Base-by-base conservation (phyloP, 805 yeast species). In the Schwanniomyces vanrijiae region DNA sequence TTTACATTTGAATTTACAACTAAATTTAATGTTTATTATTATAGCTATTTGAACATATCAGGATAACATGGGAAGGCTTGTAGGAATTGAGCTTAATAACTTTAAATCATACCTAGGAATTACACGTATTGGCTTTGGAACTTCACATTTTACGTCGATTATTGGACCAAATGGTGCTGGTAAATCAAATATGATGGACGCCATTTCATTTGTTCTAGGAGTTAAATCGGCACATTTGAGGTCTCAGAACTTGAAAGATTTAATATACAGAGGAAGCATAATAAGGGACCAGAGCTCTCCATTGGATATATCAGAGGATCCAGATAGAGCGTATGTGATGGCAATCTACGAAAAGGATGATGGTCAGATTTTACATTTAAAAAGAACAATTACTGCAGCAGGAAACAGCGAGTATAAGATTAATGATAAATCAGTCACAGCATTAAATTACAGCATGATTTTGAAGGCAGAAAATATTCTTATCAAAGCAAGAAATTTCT, bases 151-250 rank as follows among this genome's bases (percentile, higher is more conserved):
- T 71, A 89, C 96, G 1, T 85, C 96, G 39, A 88, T 94, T 51
- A 88, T 94, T 48, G 99, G 99, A 1, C 98, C 98, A n/a, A 94
- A 94, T 75, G 99, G 99, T 28, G 87, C 97, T 0, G 99, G 99
- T 6, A 94, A 94, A 69, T 88, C 96, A 37, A 94, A 94, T 61
- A 87, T 94, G 83, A 91, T 94, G 87, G 99, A 94, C 64, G 97
- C 99, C 29, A 86, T 94, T 40, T 86, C 97, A 18, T 94, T 94
- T 65, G 98, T 92, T 7, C 75, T 94, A 31, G 99, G 99, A 21
- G 83, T 92, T 41, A 75, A 86, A 55, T 79, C 90, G 18, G 68
- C 76, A 14, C 91, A 88, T 47, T 73, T 94, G 48, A 78, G 99
- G 56, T 88, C 97, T 1, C 71, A 76, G 10, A 80, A 81, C 46